These are phyloP conservation scores for Geotrichum australiense DNA, from an alignment of 1,139 yeast genomes.

Conservation along the genomic window DNA sequence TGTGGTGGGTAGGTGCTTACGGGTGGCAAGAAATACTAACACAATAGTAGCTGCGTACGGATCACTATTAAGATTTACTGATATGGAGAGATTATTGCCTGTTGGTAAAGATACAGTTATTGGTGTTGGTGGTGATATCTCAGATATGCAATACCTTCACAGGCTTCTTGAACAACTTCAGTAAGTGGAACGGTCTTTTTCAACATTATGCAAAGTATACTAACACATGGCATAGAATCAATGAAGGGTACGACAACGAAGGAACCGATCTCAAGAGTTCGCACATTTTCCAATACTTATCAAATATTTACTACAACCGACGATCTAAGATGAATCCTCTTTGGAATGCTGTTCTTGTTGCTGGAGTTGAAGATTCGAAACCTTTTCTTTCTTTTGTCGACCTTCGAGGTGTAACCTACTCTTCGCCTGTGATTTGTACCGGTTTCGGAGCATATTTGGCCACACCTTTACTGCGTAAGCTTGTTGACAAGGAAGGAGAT, in stretches of 20 bases:
- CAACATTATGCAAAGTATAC: constrained; percentile 20
- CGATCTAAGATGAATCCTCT: constrained; percentile 91
- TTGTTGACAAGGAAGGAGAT: constrained; percentile 74
- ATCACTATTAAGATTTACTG: constrained; percentile 77
- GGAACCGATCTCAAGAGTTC: constrained; percentile 76
- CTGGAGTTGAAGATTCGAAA: constrained; percentile 62
- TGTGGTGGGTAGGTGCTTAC: not conserved
- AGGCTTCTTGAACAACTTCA: constrained; percentile 72
- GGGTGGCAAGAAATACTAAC: constrained; percentile 11
- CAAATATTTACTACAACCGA: constrained; percentile 77
- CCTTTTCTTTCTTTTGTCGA: constrained; percentile 78
- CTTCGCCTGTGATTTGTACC: constrained; percentile 85
- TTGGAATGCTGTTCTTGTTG: constrained; percentile 92
- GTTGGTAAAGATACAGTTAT: constrained; percentile 85
- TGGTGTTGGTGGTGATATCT: constrained; percentile 91
- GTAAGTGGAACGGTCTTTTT: constrained; percentile 16
- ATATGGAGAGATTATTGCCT: constrained; percentile 73
- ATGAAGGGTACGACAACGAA: constrained; percentile 74
- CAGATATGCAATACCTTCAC: constrained; percentile 83
- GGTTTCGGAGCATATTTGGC: constrained; percentile 97
- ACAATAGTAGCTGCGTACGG: constrained; percentile 62
- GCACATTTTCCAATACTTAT: constrained; percentile 80
- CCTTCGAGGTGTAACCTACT: constrained; percentile 82
- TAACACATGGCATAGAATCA: constrained; percentile 35
- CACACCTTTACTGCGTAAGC: constrained; percentile 78